Percentiles rank a stretch among this genome's conserved stretches.
Evolutionary conservation across 2,329 filamentous ascomycete species (phyloP).

Genomic region (Microascus cirrosus): DNA sequence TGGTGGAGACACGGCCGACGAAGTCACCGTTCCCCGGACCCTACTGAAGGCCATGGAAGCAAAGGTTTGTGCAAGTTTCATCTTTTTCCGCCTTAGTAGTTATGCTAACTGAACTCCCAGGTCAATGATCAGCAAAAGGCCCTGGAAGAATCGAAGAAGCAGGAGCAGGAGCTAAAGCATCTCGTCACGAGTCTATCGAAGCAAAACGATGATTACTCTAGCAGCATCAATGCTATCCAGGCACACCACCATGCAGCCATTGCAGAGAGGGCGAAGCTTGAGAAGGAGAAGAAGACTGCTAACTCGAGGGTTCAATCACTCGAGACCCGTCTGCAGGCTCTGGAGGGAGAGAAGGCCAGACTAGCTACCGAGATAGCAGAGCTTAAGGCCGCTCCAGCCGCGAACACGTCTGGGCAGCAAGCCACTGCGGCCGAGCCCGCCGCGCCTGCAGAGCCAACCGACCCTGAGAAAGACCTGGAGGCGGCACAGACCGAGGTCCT

Average conservation of each 20-base stretch:
- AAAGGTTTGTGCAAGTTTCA: conserved; percentile 4
- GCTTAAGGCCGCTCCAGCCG: conserved; percentile 3
- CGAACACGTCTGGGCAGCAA: neutral
- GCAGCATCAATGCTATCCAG: conserved; percentile 32
- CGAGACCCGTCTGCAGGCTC: conserved; percentile 18
- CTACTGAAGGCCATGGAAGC: conserved; percentile 6
- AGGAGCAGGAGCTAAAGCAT: conserved; percentile 24
- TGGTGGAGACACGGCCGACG: neutral
- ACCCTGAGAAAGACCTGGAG: conserved; percentile 6
- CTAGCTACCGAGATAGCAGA: conserved; percentile 17
- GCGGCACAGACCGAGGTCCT: conserved; percentile 10
- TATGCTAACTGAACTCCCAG: neutral
- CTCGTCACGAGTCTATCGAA: conserved; percentile 30
- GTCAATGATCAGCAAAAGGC: neutral
- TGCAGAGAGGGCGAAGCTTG: conserved; percentile 35
- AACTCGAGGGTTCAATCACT: conserved; percentile 21
- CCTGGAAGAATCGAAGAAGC: conserved; percentile 12
- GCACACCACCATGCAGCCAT: conserved; percentile 35
- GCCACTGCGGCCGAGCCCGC: neutral
- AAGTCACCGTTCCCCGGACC: conserved; percentile 9
- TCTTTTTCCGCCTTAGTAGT: neutral
- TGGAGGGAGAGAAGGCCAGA: conserved; percentile 22
- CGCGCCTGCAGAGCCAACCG: conserved; percentile 1
- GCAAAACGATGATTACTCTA: conserved; percentile 32
- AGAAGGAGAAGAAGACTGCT: conserved; percentile 26